Base-by-base conservation (phyloP, 2,329 filamentous ascomycete species). In the Mollisiaceae sp. region DNA sequence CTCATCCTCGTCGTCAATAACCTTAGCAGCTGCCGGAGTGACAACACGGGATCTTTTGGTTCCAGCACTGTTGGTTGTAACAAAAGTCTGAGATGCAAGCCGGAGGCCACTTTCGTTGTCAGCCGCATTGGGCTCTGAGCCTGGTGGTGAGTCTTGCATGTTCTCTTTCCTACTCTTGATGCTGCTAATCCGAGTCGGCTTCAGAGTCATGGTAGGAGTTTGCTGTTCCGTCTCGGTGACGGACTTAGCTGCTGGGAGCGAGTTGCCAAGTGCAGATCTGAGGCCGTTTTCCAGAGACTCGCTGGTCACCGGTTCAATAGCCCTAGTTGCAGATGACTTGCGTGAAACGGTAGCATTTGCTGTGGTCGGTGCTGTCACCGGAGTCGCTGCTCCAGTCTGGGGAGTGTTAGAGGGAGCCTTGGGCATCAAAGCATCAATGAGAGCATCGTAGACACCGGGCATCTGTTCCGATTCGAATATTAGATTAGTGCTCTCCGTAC, bases 1-100 rank as follows among this genome's bases (percentile, higher is more conserved):
- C 66, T 83, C 81, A 50, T 84, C 79, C 59, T 84, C 81, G 22
- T 82, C 80, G 45, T 83, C 83, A 18, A 83, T 79, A 9, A 73
- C 79, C 67, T 79, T 82, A n/a, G 76, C 72, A 41, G 82, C 80
- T 2, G 77, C 77, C 8, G 82, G 81, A 0, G 82, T 84, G 58
- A 82, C 82, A 59, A 80, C 77, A 14, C 82, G 79, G 63, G 75
- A 74, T 39, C 84, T 79, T 70, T 85, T 86, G 22, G 67, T 71
- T 22, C 70, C 69, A 52, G 62, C 67, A 36, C 62, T 69, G 60
- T 63, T 71, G 14, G 66, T 71, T 14, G 65, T 67, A 27, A 59
- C 56, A 41, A 71, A 69, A 24, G 67, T 64, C 60, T 71, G 65
- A 14, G 69, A 63, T 39, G 65, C 52, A 59, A 69, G 72, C 20